These are phyloP conservation scores for Tagetes patula DNA, from an alignment of 129 eudicot genomes.

Conservation along the genomic window DNA sequence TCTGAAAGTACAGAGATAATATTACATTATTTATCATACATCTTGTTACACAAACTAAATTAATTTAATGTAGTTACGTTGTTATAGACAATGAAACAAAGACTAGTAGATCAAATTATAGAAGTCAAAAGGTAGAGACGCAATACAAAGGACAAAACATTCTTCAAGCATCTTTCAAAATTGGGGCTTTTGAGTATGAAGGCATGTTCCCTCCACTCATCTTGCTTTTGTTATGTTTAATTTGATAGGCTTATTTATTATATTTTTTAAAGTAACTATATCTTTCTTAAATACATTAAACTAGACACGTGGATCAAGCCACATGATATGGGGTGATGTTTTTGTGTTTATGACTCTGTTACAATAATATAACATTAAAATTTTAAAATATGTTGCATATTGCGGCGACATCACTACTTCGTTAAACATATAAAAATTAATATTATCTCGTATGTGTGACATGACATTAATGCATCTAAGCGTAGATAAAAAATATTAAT, in stretches of 20 bases:
- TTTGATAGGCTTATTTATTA: neutral
- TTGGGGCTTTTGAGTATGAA: slow-evolving; percentile 11
- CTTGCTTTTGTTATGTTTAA: slow-evolving; percentile 10
- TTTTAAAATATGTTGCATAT: no score
- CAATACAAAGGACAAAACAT: slow-evolving; percentile 30
- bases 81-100: neutral
- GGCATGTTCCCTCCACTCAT: slow-evolving; percentile 18
- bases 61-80: neutral
- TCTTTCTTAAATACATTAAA: no score
- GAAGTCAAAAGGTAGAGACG: slow-evolving; percentile 7
- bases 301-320: no score
- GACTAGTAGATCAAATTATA: neutral
- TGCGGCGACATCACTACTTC: no score
- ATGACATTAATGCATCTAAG: no score
- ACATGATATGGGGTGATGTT: no score
- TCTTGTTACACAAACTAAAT: neutral
- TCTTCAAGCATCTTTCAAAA: slow-evolving; percentile 25
- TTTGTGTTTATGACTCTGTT: no score
- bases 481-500: no score
- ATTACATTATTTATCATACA: neutral
- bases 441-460: no score
- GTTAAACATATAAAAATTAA: no score
- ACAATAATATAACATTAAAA: no score
- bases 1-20: neutral
- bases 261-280: no score